A percentile compares a stretch with the other conserved stretches of the same genome.
These are phyloP conservation scores for Medicago lupulina DNA, from an alignment of 306 rosid species.

Conservation along the genomic window DNA sequence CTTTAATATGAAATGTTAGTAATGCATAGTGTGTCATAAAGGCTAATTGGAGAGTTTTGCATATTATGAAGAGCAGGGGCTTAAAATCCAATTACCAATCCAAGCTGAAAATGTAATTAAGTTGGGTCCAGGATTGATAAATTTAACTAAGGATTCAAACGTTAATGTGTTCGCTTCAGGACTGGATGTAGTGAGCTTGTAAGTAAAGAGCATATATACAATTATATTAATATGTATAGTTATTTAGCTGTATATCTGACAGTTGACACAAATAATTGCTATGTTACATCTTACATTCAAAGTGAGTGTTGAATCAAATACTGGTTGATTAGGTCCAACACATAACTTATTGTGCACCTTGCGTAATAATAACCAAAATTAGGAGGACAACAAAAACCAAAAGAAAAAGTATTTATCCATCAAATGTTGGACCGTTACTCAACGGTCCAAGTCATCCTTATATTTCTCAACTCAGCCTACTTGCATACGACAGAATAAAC, in stretches of 20 bases:
- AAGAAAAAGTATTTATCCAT: background rate
- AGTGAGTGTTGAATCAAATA: background rate
- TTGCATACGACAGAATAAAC: too few relatives aligned
- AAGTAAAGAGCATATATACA: background rate
- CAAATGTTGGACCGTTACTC: too few relatives aligned
- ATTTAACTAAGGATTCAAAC: constrained; percentile 3
- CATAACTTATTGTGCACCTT: background rate
- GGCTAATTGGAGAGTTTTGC: background rate
- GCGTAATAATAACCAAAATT: too few relatives aligned
- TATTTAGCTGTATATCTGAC: background rate
- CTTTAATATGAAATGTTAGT: too few relatives aligned
- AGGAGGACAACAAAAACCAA: background rate
- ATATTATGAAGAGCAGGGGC: constrained; percentile 8
- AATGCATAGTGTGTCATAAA: background rate
- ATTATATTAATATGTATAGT: background rate
- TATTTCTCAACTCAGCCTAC: too few relatives aligned
- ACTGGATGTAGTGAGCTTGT: background rate
- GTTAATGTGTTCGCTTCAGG: background rate
- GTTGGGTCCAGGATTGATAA: background rate
- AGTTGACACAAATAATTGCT: constrained; percentile 19
- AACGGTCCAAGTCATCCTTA: too few relatives aligned
- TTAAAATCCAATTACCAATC: background rate
- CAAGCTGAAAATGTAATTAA: background rate
- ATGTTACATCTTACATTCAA: background rate
- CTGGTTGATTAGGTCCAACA: background rate